Evolutionary conservation across 2,329 filamentous ascomycete species (phyloP), one percentile per base, ranked within the genome.

Genomic region (Xylaria sp.): DNA sequence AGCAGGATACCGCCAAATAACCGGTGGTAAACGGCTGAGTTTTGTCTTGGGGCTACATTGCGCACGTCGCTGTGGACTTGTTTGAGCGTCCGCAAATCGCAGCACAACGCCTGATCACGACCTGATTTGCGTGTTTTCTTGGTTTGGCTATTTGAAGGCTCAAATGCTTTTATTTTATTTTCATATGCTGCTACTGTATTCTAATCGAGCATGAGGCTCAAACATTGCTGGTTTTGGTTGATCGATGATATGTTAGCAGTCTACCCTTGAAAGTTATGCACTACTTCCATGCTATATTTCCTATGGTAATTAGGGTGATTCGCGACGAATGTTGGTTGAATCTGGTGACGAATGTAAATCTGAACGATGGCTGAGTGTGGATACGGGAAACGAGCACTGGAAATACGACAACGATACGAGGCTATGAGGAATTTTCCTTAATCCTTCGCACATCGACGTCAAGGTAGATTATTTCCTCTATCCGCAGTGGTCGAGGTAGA

Each of bases 101-200:
- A 18, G 56, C 56, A 34, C 18, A 23, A 39, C 28, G 23, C 34
- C 53, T 43, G 15, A 60, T 60, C 53, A 65, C 36, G 43, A 59
- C 32, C 25, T 25, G 48, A 45, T 58, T 34, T 36, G 20, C 18
- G 28, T 65, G 2, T 63, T 30, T 53, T 45, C 6, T 57, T 69
- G 53, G 39, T 68, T 72, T 70, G 68, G 67, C 72, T 70, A 65
- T 67, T 70, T 59, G 70, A 72, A 60, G 68, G 70, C 66, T 71
- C 57, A 56, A 62, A 68, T 64, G 39, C 48, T 66, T 57, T 64
- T 69, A 67, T 57, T 39, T 12, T 39, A 15, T 41, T 62, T 70
- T 69, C 68, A 70, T 71, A 72, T 63, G 57, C 67, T 63, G 55
- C 60, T 64, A 72, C 67, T 71, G 68, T 70, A 65, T 59, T 65